Evolutionary conservation across 495 filamentous ascomycete genomes (phyloP).

Genomic region (Bacidia gigantensis): DNA sequence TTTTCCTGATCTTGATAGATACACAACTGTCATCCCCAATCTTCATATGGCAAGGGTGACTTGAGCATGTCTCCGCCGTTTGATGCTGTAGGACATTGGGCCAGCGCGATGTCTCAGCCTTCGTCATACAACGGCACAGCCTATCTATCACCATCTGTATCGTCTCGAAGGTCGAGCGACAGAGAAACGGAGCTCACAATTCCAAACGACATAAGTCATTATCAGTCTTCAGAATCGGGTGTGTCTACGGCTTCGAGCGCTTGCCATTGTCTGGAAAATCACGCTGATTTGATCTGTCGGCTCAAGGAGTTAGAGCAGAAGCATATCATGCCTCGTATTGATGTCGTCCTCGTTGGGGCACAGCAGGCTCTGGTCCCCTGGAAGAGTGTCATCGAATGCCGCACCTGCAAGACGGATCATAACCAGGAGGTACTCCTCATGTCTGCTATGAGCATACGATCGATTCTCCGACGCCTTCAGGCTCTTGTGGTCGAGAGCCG

Average conservation of each 20-base stretch:
- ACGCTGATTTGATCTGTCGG: constrained; percentile 6
- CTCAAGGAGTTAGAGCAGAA: constrained; percentile 13
- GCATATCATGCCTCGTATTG: constrained; percentile 6
- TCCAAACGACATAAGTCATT: constrained; percentile 1
- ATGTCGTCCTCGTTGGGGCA: constrained; percentile 7
- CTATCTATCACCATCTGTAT: constrained; percentile 3
- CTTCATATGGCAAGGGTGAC: constrained; percentile 4
- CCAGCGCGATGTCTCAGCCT: constrained; percentile 2
- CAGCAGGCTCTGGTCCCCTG: constrained; percentile 11
- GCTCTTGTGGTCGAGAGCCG: constrained; percentile 6
- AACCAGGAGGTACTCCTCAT: constrained; percentile 11
- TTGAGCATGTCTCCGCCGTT: constrained; percentile 2
- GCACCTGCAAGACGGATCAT: constrained; percentile 7
- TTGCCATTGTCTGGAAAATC: constrained; percentile 8
- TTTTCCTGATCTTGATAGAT: neutral
- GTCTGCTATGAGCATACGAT: constrained; percentile 7
- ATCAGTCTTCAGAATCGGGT: neutral
- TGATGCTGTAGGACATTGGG: constrained; percentile 1
- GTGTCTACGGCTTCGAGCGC: neutral
- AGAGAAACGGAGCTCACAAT: constrained; percentile 3
- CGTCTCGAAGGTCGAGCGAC: constrained; percentile 4
- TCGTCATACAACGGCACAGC: constrained; percentile 4
- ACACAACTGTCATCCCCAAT: neutral
- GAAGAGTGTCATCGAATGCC: constrained; percentile 10
- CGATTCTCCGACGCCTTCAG: constrained; percentile 4